Evolutionary conservation across 257 asterid genomes (phyloP).

Genomic region (Galeopsis tetrahit): DNA sequence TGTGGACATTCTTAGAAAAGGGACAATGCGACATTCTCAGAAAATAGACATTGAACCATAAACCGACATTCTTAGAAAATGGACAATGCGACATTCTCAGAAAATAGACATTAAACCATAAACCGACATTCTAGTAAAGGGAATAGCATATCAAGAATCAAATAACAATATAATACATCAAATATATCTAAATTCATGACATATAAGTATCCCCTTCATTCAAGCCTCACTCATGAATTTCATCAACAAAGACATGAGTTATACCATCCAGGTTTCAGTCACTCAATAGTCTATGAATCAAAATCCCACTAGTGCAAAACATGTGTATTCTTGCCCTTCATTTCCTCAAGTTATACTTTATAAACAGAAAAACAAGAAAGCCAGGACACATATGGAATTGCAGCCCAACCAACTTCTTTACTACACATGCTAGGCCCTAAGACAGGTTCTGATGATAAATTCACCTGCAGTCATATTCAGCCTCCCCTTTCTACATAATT

Average conservation of each 20-base stretch:
- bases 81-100: too few relatives aligned
- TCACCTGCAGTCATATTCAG: too few relatives aligned
- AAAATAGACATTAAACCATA: too few relatives aligned
- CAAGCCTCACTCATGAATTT: conserved; percentile 99
- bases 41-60: too few relatives aligned
- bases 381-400: conserved; percentile 41
- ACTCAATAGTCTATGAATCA: conserved; percentile 92
- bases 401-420: too few relatives aligned
- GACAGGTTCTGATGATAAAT: too few relatives aligned
- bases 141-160: conserved; percentile 41
- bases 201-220: conserved; percentile 73
- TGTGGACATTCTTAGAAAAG: too few relatives aligned
- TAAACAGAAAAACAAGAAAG: conserved; percentile 73
- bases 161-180: conserved; percentile 27
- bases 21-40: too few relatives aligned
- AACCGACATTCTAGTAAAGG: conserved; percentile 76
- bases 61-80: too few relatives aligned
- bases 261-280: conserved; percentile 85
- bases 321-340: conserved; percentile 93
- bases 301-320: conserved; percentile 96
- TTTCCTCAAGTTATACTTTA: conserved; percentile 96
- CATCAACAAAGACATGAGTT: conserved; percentile 97
- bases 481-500: too few relatives aligned
- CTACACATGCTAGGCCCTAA: too few relatives aligned
- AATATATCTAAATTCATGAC: conserved; percentile 23